Base-by-base conservation (phyloP, 2,329 filamentous ascomycete species). In the Hymenoscyphus occultus region DNA sequence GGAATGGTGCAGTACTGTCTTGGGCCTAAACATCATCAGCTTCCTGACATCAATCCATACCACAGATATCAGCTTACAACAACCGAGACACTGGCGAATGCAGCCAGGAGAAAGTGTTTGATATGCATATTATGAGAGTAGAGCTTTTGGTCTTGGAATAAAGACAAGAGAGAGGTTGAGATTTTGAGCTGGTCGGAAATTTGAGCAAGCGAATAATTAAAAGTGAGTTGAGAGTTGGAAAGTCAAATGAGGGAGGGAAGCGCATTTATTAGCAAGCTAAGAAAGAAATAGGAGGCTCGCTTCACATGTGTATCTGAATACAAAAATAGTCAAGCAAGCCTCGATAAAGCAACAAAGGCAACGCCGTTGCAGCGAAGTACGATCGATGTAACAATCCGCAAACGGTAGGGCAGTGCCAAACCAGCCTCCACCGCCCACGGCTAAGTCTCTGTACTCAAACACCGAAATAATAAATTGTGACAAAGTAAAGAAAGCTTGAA, bases 241-340 rank as follows among this genome's bases (percentile, higher is more conserved):
- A 28, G 10, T 28, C 22, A 28, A 12, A 12, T 9, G 13, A 22
- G 48, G 19, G 5, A 54, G 7, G 10, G 19, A 13, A 22, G 10
- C 4, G 35, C 7, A 54, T 22, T 54, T 54, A 28, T 54, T 22
- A 54, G 22, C 19, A 28, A 12, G 19, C n/a, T 12, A 54, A 54
- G 48, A 54, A 54, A 54, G 48, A 28, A 31, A 54, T 28, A 54
- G 48, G 19, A 54, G 48, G n/a, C 48, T 54, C 19, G 48, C 48
- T 28, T 54, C 19, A 54, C 10, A 22, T 54, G 22, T 13, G 48
- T 22, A 5, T 54, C 48, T 19, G 13, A 13, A 28, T 1, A 28
- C 48, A 45, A 45, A 6, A 12, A 42, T 42, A 16, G 39, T 9
- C 48, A 22, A 28, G 22, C 19, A 54, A 28, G 48, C 19, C 19